A percentile compares a stretch with the other conserved stretches of the same genome.
phyloP scores from a whole-genome alignment of 306 rosid species.

The Phaseolus lunatus region DNA sequence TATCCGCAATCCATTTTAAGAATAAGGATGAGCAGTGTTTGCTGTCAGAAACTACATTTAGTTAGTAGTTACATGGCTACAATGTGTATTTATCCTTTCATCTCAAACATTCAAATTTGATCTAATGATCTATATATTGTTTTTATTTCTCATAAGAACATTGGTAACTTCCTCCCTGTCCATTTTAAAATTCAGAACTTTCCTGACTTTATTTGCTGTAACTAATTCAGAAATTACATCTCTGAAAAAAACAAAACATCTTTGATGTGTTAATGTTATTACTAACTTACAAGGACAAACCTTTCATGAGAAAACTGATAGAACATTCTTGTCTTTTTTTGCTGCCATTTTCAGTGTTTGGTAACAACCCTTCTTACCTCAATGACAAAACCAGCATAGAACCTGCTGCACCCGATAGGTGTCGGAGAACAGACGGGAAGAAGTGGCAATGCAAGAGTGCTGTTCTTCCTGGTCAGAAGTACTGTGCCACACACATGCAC shows the following conservation, averaged over 20 bases:
- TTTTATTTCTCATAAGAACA: background rate
- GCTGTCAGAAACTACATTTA: background rate
- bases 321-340: conserved; percentile 3
- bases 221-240: background rate
- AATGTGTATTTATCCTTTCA: no score
- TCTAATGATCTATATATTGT: background rate
- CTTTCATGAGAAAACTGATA: conserved; percentile 35
- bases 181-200: background rate
- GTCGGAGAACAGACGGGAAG: conserved; percentile 92
- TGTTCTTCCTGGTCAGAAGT: conserved; percentile 69
- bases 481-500: conserved; percentile 78
- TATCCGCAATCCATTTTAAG: background rate
- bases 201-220: background rate
- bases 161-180: background rate
- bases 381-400: conserved; percentile 49
- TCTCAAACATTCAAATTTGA: no score
- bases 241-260: background rate
- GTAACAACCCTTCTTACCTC: conserved; percentile 49
- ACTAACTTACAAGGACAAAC: background rate
- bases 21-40: background rate
- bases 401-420: conserved; percentile 65
- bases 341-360: conserved; percentile 53
- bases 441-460: conserved; percentile 84
- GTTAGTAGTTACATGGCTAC: background rate
- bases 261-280: background rate